These are phyloP conservation scores for Silene conica DNA, from an alignment of 148 eudicot genomes.

Conservation along the genomic window DNA sequence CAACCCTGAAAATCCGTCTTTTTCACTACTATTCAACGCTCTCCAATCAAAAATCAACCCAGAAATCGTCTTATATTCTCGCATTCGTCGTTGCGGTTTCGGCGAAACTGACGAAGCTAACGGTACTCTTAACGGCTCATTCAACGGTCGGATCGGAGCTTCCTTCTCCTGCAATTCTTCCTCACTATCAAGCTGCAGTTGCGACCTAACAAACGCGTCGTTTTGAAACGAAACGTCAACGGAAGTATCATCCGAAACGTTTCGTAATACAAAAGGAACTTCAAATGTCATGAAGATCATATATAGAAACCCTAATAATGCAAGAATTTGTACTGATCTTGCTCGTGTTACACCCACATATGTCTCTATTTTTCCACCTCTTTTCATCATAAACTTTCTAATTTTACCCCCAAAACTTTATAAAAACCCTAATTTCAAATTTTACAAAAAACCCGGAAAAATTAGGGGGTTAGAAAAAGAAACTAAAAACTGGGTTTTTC, in stretches of 20 bases:
- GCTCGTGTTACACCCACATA: conserved; percentile 39
- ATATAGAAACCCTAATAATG: conserved; percentile 42
- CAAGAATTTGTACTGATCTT: conserved; percentile 54
- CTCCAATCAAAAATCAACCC: conserved; percentile 38
- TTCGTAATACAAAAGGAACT: conserved; percentile 58
- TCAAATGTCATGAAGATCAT: conserved; percentile 53
- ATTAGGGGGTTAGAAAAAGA: neutral
- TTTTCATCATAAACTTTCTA: conserved; percentile 9
- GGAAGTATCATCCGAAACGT: conserved; percentile 25
- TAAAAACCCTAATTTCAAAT: conserved; percentile 24
- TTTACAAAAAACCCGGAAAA: neutral
- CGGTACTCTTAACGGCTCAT: conserved; percentile 22
- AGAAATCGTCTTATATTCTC: conserved; percentile 38
- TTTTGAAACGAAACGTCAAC: conserved; percentile 27
- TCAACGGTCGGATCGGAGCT: conserved; percentile 49
- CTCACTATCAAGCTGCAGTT: conserved; percentile 41
- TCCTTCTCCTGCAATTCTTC: conserved; percentile 44
- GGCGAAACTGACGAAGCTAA: conserved; percentile 21
- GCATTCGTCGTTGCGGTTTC: conserved; percentile 31
- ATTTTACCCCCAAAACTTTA: conserved; percentile 4
- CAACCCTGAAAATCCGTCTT: conserved; percentile 49
- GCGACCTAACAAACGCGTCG: conserved; percentile 31
- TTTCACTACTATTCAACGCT: conserved; percentile 26
- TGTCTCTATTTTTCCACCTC: conserved; percentile 42
- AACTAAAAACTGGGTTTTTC: conserved; percentile 15